Conservation (phyloP, 345 rosid genomes). For the Dipteronia sinensis region DNA sequence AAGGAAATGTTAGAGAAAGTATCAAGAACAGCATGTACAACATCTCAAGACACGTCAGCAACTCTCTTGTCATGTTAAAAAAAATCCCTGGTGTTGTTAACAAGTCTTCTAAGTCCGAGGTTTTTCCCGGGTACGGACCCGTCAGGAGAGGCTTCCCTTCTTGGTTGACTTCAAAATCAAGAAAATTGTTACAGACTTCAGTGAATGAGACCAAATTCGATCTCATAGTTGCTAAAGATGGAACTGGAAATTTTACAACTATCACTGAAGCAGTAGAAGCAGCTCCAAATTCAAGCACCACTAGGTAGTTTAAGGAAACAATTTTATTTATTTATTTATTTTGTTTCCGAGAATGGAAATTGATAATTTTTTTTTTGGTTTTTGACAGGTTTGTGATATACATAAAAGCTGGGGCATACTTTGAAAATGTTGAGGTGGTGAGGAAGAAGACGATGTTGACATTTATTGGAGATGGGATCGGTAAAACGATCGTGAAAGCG, state of each 20-base stretch:
- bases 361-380: background rate
- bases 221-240: slow-evolving; percentile 70
- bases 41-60: slow-evolving; percentile 65
- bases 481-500: slow-evolving; percentile 68
- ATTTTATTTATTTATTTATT: background rate
- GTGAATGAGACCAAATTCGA: slow-evolving; percentile 38
- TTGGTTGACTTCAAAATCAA: slow-evolving; percentile 54
- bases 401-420: slow-evolving; percentile 70
- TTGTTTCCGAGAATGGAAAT: too few relatives aligned
- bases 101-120: slow-evolving; percentile 28
- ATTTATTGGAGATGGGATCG: slow-evolving; percentile 90
- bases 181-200: slow-evolving; percentile 46
- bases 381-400: slow-evolving; percentile 68
- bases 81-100: slow-evolving; percentile 51
- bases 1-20: slow-evolving; percentile 33
- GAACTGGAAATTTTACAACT: slow-evolving; percentile 66
- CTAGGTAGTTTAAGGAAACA: slow-evolving; percentile 43
- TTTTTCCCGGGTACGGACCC: slow-evolving; percentile 38
- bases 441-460: slow-evolving; percentile 57
- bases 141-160: slow-evolving; percentile 57
- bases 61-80: slow-evolving; percentile 64
- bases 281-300: slow-evolving; percentile 66
- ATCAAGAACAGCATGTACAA: slow-evolving; percentile 50
- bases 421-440: slow-evolving; percentile 74
- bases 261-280: slow-evolving; percentile 64